These are phyloP conservation scores for Pleomassaria siparia DNA, from an alignment of 2,329 filamentous ascomycete genomes.

Conservation along the genomic window DNA sequence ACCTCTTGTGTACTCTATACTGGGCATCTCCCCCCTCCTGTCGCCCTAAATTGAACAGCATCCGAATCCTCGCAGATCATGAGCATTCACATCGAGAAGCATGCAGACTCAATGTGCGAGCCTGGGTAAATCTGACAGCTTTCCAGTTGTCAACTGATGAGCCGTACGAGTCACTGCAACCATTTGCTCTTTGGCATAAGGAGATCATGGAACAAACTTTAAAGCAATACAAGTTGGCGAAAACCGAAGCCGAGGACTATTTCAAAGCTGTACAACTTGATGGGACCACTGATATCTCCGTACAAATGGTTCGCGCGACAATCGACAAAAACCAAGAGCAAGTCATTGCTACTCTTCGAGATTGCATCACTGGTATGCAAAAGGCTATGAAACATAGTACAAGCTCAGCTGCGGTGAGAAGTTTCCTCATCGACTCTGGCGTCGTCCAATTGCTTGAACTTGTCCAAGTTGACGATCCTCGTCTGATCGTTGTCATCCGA, in stretches of 20 bases:
- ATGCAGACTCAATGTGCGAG: conserved; percentile 59
- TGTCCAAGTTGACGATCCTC: conserved; percentile 52
- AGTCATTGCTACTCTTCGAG: conserved; percentile 57
- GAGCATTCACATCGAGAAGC: conserved; percentile 60
- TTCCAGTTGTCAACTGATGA: conserved; percentile 60
- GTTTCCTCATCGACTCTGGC: conserved; percentile 48
- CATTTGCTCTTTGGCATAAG: conserved; percentile 58
- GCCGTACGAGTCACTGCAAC: conserved; percentile 45
- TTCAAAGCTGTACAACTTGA: conserved; percentile 41
- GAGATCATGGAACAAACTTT: conserved; percentile 56
- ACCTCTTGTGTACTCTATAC: conserved; percentile 62
- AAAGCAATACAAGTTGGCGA: conserved; percentile 58
- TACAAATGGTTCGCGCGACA: conserved; percentile 52
- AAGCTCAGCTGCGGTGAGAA: conserved; percentile 44
- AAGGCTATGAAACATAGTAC: conserved; percentile 49
- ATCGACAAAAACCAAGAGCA: conserved; percentile 60
- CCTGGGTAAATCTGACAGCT: conserved; percentile 59
- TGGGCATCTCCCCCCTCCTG: conserved; percentile 56
- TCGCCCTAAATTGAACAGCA: conserved; percentile 55
- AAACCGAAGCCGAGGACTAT: conserved; percentile 60
- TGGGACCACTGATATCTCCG: conserved; percentile 44
- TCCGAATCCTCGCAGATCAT: conserved; percentile 59
- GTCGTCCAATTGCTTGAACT: conserved; percentile 53
- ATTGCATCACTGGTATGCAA: conserved; percentile 55
- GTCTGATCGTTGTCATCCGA: conserved; percentile 49